Evolutionary conservation across 768 basidiomycete species (phyloP).

Genomic region (Amyloporia xantha): DNA sequence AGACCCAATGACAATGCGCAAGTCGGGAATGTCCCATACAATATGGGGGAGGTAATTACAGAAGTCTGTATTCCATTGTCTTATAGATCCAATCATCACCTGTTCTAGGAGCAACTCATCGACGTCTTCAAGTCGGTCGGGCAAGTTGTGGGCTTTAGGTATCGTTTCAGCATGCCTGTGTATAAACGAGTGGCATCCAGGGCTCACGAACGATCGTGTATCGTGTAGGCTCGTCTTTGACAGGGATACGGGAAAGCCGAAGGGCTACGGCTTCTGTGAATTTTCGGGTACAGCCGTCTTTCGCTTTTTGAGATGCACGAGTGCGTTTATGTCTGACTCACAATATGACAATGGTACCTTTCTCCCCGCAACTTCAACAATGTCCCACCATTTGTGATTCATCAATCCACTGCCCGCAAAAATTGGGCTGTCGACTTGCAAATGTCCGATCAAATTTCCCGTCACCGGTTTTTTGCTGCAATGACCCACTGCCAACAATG

Average conservation of each 20-base stretch:
- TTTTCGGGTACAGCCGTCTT: constrained; percentile 64
- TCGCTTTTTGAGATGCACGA: constrained; percentile 6
- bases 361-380: not conserved
- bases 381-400: not conserved
- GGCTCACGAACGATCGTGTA: not conserved
- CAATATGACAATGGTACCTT: not conserved
- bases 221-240: constrained; percentile 72
- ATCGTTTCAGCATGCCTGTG: not conserved
- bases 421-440: not conserved
- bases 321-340: not conserved
- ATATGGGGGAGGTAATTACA: constrained; percentile 72
- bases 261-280: constrained; percentile 92
- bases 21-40: constrained; percentile 90
- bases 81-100: too few species aligned
- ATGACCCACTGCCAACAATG: not conserved
- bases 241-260: constrained; percentile 89
- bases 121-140: constrained; percentile 87
- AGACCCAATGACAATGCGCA: constrained; percentile 1
- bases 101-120: constrained; percentile 72
- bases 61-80: too few species aligned
- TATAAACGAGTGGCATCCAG: not conserved
- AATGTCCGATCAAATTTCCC: not conserved
- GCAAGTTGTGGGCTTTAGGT: constrained; percentile 87
- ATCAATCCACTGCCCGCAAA: not conserved
- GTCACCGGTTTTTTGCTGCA: not conserved